phyloP scores from a whole-genome alignment of 768 basidiomycete genomes.

The Mycena polygramma region DNA sequence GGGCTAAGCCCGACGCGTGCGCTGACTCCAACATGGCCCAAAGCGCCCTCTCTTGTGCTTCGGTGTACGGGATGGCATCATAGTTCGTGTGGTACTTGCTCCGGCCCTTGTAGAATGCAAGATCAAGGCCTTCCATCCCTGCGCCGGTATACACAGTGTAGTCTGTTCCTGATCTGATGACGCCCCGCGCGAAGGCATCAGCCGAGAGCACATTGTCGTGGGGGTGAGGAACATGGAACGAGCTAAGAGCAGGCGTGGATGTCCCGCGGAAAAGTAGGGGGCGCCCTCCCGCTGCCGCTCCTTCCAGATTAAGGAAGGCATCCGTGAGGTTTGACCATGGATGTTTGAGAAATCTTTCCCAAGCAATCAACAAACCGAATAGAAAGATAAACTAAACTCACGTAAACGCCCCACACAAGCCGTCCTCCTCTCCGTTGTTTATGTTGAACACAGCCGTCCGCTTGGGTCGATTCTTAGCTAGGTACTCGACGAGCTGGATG shows the following conservation, averaged over 20 bases:
- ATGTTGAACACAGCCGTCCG: constrained; percentile 85
- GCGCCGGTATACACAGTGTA: constrained; percentile 73
- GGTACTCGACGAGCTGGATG: constrained; percentile 72
- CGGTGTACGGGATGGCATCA: constrained; percentile 73
- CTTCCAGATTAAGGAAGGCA: constrained; percentile 86
- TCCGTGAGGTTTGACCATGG: constrained; percentile 78
- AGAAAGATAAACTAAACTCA: constrained; percentile 46
- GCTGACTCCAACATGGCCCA: constrained; percentile 87
- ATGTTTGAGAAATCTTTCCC: constrained; percentile 73
- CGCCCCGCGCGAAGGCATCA: constrained; percentile 75
- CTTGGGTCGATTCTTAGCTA: constrained; percentile 61
- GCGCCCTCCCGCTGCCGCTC: constrained; percentile 85
- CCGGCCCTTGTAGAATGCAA: constrained; percentile 83
- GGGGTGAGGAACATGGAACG: constrained; percentile 75
- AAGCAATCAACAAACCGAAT: constrained; percentile 3
- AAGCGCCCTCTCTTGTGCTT: constrained; percentile 67
- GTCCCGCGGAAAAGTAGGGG: constrained; percentile 84
- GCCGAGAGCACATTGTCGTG: constrained; percentile 79
- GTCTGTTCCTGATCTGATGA: constrained; percentile 80
- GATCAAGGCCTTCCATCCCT: constrained; percentile 78
- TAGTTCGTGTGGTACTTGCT: constrained; percentile 83
- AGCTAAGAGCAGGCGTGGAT: constrained; percentile 65
- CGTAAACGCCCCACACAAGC: constrained; percentile 79
- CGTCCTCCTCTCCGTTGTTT: constrained; percentile 90
- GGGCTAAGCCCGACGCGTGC: constrained; percentile 63